A percentile compares a stretch with the other conserved stretches of the same genome.
Conservation (phyloP, 257 asterid genomes). For the Solanum microdontum region DNA sequence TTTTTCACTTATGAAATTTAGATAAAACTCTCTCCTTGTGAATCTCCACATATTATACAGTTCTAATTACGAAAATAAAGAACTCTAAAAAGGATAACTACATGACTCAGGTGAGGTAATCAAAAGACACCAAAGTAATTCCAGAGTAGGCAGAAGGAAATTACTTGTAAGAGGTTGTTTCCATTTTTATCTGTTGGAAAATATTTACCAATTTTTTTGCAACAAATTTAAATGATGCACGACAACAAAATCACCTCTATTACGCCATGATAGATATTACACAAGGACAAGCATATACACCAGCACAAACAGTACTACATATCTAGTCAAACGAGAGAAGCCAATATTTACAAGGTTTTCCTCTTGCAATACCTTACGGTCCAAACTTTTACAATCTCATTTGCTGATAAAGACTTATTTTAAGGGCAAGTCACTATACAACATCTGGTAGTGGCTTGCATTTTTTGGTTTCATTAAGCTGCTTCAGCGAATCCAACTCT, state of each 20-base stretch:
- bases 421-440: background rate
- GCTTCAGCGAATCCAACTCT: conserved; percentile 98
- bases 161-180: background rate
- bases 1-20: background rate
- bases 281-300: background rate
- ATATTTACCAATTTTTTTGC: background rate
- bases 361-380: background rate
- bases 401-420: background rate
- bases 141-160: background rate
- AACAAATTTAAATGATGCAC: background rate
- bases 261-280: background rate
- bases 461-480: conserved; percentile 30
- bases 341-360: background rate
- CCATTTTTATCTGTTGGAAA: background rate
- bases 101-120: background rate
- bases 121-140: background rate
- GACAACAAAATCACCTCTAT: background rate
- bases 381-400: background rate
- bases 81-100: background rate
- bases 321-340: background rate
- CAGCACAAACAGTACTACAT: conserved; percentile 8
- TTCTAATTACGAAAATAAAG: background rate
- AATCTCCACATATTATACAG: background rate
- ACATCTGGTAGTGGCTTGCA: background rate
- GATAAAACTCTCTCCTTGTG: background rate